Evolutionary conservation across 2,329 filamentous ascomycete species (phyloP), one percentile per base, ranked within the genome.

Genomic region (Epichloe scottii): DNA sequence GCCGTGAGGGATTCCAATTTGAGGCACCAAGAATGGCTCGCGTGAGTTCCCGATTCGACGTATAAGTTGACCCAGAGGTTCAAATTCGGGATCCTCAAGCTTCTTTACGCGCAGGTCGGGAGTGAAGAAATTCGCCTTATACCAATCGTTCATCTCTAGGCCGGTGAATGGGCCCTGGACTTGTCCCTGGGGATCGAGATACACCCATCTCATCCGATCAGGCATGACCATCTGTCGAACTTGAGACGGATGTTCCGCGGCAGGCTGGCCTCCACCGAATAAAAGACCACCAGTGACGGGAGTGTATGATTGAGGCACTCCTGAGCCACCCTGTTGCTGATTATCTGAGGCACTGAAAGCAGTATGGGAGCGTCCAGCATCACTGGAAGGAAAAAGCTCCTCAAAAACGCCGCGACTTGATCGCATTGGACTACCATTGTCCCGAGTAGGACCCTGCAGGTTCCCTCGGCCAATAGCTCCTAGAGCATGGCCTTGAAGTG

Each of bases 91-190:
- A 62, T 98, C 93, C 64, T 98, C 93, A 5, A 91, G 75, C 65
- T 95, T 95, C 72, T 94, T 96, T 34, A 98, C 93, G 42, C 94
- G 81, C 19, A 98, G 75, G 60, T 98, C 91, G 0, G 91, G 84
- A 0, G 89, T 95, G 69, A 98, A 98, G 71, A 97, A 98, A 44
- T 91, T 90, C 38, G 90, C 91, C 66, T 97, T 97, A 71, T 97
- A 98, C 93, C 93, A 98, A 61, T 98, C 94, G 59, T 98, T 94
- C 93, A 98, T 98, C 68, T 98, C 93, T 47, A 98, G 72, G 1
- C 93, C 93, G 39, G 89, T 96, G 70, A 93, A 98, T 0, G 93
- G 93, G 0, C 93, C 93, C 64, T 98, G 93, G 5, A 89, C 84
- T 55, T 88, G 85, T 21, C 89, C 89, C 63, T 95, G 88, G 5